These are phyloP conservation scores for Eucalyptus albens DNA, from an alignment of 345 rosid species.

Conservation along the genomic window DNA sequence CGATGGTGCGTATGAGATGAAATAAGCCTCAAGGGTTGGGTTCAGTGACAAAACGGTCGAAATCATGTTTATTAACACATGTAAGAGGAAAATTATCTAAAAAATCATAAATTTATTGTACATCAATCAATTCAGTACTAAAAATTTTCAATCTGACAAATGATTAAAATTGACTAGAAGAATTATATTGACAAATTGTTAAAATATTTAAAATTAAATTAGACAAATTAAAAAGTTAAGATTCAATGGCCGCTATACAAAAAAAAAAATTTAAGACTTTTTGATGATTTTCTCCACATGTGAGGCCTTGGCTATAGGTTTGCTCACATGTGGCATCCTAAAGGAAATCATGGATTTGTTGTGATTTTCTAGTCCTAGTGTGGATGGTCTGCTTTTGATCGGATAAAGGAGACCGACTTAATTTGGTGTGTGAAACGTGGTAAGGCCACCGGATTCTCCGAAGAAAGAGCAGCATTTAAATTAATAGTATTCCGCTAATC, in stretches of 20 bases:
- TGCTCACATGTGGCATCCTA: not conserved
- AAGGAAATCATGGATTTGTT: not conserved
- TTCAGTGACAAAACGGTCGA: not conserved
- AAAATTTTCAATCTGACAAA: fast-evolving
- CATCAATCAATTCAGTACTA: fast-evolving
- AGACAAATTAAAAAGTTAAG: too few species aligned
- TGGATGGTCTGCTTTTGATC: not conserved
- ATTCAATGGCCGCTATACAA: fast-evolving
- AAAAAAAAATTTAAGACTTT: not conserved
- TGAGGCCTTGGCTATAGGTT: not conserved
- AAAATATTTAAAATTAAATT: too few species aligned
- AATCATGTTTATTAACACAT: not conserved
- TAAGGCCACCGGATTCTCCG: not conserved
- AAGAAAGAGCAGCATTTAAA: not conserved
- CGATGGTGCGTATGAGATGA: not conserved
- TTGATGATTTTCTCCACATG: fast-evolving
- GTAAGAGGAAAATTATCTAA: not conserved
- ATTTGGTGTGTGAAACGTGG: not conserved
- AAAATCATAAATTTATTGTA: not conserved
- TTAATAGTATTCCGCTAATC: not conserved
- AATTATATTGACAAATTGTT: too few species aligned
- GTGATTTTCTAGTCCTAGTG: not conserved
- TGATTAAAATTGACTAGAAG: too few species aligned
- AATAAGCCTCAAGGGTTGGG: not conserved
- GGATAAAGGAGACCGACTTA: not conserved